A percentile compares a stretch with the other conserved stretches of the same genome.
Evolutionary conservation across 306 rosid genomes (phyloP).

Genomic region (Citrullus colocynthis): DNA sequence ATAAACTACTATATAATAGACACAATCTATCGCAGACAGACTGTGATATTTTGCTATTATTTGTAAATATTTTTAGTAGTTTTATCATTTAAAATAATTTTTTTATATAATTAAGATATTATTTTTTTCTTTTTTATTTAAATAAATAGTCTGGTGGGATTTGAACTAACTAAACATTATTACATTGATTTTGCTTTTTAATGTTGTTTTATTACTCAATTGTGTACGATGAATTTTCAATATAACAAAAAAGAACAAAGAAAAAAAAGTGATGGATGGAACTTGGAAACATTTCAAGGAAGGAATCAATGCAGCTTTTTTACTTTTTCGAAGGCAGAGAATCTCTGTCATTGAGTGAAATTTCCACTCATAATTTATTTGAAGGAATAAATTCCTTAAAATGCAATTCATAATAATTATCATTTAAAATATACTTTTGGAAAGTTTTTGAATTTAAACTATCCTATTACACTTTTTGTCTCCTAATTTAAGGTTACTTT

Average conservation of each 20-base stretch:
- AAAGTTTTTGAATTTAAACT: not conserved
- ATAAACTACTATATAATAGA: no score
- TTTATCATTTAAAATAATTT: no score
- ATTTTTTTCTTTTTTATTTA: not conserved
- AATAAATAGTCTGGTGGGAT: not conserved
- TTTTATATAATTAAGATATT: not conserved
- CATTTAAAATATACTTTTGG: not conserved
- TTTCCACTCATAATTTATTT: not conserved
- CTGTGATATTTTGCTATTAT: no score
- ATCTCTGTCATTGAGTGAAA: not conserved
- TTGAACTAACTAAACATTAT: not conserved
- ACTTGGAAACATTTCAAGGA: not conserved
- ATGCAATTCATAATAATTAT: not conserved
- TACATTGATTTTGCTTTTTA: not conserved
- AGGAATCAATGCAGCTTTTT: not conserved
- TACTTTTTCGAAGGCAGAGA: not conserved
- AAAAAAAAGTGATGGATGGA: not conserved
- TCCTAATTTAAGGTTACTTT: not conserved
- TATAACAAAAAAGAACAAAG: not conserved
- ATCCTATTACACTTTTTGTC: not conserved
- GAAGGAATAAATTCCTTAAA: not conserved
- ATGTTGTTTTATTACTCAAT: not conserved
- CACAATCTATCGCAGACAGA: no score
- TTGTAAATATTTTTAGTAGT: no score
- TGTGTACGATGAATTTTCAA: not conserved